Conservation (phyloP, 2,329 filamentous ascomycete species). For the Akanthomyces lecanii region DNA sequence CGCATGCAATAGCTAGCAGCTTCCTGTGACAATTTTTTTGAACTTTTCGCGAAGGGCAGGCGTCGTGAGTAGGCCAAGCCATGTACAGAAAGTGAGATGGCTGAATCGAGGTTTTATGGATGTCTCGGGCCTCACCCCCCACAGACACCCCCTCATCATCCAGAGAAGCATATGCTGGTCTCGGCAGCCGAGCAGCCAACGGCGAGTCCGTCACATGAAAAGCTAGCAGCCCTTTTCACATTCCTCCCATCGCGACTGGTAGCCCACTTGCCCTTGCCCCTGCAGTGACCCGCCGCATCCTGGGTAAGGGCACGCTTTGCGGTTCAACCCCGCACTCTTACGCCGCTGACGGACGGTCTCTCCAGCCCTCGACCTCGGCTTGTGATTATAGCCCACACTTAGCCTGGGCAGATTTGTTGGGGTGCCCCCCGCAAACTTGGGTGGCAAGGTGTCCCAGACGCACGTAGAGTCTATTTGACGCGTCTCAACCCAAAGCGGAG, state of each 20-base stretch:
- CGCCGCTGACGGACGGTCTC: too few species aligned
- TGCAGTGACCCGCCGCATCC: not conserved
- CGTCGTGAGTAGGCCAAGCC: not conserved
- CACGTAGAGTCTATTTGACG: not conserved
- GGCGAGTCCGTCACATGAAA: slow-evolving; percentile 13
- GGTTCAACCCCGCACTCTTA: slow-evolving; percentile 8
- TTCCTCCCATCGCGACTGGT: not conserved
- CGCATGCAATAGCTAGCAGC: not conserved
- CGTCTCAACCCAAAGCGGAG: not conserved
- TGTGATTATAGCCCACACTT: not conserved
- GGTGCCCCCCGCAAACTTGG: not conserved
- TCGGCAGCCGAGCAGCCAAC: not conserved
- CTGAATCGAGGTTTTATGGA: not conserved
- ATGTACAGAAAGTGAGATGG: not conserved
- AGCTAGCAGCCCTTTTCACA: not conserved
- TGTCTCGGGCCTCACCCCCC: not conserved
- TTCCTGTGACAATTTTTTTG: not conserved
- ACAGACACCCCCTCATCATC: not conserved
- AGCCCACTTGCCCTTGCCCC: not conserved
- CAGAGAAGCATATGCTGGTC: not conserved
- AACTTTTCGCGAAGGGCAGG: not conserved
- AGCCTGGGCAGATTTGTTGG: not conserved
- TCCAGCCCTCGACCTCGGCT: slow-evolving; percentile 1
- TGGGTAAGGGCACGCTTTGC: slow-evolving; percentile 3
- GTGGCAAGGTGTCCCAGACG: not conserved